Conservation (phyloP, 441 rosid genomes). For the Breynia disticha region DNA sequence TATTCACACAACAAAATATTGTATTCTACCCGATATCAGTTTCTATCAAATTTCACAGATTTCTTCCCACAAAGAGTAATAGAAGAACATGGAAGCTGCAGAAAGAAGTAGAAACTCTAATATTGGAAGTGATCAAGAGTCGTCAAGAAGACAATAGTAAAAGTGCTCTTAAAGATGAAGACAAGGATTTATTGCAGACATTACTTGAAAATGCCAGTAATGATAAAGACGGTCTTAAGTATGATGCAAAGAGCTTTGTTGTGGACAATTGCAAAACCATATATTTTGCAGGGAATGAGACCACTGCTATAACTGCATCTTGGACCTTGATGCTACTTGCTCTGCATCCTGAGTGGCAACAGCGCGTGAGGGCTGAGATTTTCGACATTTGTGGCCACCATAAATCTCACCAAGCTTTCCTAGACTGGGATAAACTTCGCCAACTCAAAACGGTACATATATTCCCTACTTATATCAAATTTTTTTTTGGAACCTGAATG, state of each 20-base stretch:
- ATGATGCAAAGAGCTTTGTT: slow-evolving; percentile 7
- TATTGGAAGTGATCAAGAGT: slow-evolving; percentile 15
- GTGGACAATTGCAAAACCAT: slow-evolving; percentile 34
- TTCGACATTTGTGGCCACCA: background rate
- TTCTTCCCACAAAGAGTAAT: slow-evolving; percentile 20
- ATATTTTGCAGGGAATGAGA: slow-evolving; percentile 28
- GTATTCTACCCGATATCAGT: background rate
- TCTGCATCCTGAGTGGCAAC: slow-evolving; percentile 28
- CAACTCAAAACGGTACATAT: slow-evolving; percentile 24
- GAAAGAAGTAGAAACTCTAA: slow-evolving; percentile 17
- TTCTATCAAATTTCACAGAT: slow-evolving; percentile 3
- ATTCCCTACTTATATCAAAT: background rate
- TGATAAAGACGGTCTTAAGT: background rate
- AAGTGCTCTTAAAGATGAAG: background rate
- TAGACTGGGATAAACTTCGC: slow-evolving; percentile 18
- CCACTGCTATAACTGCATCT: slow-evolving; percentile 19
- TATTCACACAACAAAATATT: background rate
- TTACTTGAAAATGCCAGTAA: slow-evolving; percentile 16
- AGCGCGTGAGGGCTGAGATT: slow-evolving; percentile 23
- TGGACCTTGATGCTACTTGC: slow-evolving; percentile 31
- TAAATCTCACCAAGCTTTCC: background rate
- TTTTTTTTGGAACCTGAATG: too few species aligned
- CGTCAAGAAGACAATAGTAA: slow-evolving; percentile 11
- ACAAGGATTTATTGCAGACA: slow-evolving; percentile 23
- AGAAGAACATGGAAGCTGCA: slow-evolving; percentile 18